These are phyloP conservation scores for Fragilariopsis cylindrus DNA, from an alignment of 108 stramenopile genomes.

Conservation along the genomic window DNA sequence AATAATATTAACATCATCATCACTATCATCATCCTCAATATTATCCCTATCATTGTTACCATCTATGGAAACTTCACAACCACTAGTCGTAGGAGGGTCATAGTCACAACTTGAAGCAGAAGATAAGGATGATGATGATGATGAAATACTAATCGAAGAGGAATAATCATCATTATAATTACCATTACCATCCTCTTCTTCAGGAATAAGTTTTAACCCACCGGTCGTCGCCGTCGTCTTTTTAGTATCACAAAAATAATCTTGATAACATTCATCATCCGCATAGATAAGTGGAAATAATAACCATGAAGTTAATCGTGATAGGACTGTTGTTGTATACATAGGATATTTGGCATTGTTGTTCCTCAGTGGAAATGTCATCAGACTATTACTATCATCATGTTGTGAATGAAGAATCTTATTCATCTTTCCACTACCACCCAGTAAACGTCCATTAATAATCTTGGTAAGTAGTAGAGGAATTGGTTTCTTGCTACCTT, in stretches of 20 bases:
- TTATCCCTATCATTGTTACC: neutral
- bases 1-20: neutral
- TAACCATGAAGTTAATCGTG: slow-evolving; percentile 35
- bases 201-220: slow-evolving; percentile 22
- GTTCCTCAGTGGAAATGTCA: neutral
- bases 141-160: neutral
- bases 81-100: neutral
- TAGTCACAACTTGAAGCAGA: neutral
- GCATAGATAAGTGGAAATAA: slow-evolving; percentile 27
- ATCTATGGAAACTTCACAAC: neutral
- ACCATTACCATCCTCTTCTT: slow-evolving; percentile 11
- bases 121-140: no score
- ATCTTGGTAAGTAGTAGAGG: neutral
- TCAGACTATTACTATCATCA: neutral
- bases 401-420: neutral
- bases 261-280: slow-evolving; percentile 18
- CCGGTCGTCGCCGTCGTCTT: slow-evolving; percentile 21
- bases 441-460: slow-evolving; percentile 39
- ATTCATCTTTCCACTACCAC: slow-evolving; percentile 31
- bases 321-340: slow-evolving; percentile 1
- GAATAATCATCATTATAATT: slow-evolving; percentile 22
- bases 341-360: neutral
- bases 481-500: neutral
- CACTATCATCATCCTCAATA: no score
- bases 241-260: slow-evolving; percentile 11